Base-by-base conservation (phyloP, 495 filamentous ascomycete genomes). In the Cercophora scortea region DNA sequence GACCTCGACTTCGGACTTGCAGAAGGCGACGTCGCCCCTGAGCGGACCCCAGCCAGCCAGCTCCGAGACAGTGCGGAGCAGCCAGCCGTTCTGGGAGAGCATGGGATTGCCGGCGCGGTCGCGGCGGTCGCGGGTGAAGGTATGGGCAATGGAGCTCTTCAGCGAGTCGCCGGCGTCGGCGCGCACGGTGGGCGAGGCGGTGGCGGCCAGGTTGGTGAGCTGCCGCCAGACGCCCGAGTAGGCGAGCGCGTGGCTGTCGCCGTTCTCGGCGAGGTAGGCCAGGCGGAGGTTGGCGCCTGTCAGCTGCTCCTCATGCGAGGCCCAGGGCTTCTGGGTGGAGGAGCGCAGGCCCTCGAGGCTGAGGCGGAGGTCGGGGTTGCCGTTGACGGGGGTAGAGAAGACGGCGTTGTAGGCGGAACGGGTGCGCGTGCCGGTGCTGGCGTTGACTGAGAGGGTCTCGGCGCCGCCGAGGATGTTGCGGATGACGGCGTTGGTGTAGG, bases 391-490 rank as follows among this genome's bases (percentile, higher is more conserved):
- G 0, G 89, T 79, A 40, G 87, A 81, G 54, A 97, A 90, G 51
- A 77, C 81, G 50, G 87, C 85, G 59, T 87, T 85, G 70, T 96
- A 97, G 25, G 91, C 85, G 12, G 89, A 90, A 35, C 90, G 76
- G 12, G 93, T 96, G 32, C 93, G 79, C 35, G 90, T 96, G 25
- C 93, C 93, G 32, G 90, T 68, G 1, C 88, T 87, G 13, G 89
- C 91, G 61, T 93, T 89, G 43, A 94, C 66, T 5, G 73, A 75
- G 50, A 97, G 67, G n/a, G 81, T 83, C 70, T 98, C 93, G 13
- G 93, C 91, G 25, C 94, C 94, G 39, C 93, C 93, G 61, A 97
- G 91, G 41, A 98, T 79, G 70, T 98, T 98, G 45, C 94, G 85
- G 67, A 87, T 82, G 11, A 88, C 76, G 32, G 87, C 76, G 50